These are phyloP conservation scores for Malus sieversii DNA, from an alignment of 306 rosid species.

Conservation along the genomic window DNA sequence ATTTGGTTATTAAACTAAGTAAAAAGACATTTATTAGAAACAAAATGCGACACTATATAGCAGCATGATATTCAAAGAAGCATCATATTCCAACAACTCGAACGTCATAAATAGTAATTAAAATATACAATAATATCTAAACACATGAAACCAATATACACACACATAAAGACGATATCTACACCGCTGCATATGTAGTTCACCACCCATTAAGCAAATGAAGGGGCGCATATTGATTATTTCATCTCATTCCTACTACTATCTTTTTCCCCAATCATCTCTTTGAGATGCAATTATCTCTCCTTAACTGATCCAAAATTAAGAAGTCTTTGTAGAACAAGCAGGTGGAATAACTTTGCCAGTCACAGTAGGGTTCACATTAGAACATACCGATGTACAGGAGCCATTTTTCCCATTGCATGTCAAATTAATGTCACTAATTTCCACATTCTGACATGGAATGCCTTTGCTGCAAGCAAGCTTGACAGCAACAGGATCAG, in stretches of 20 bases:
- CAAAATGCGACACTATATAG: no score
- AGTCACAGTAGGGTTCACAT: slow-evolving; percentile 3
- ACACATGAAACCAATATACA: background rate
- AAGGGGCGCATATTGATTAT: background rate
- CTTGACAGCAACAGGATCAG: slow-evolving; percentile 1
- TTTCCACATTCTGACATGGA: slow-evolving; percentile 8
- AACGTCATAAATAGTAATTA: background rate
- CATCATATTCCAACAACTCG: no score
- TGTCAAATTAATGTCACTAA: slow-evolving; percentile 3
- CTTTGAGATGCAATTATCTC: background rate
- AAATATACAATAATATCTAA: background rate
- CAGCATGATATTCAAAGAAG: no score
- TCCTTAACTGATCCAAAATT: background rate
- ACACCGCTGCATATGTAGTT: background rate
- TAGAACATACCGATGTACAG: background rate
- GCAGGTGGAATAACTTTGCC: slow-evolving; percentile 11
- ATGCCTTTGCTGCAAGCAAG: slow-evolving; percentile 12
- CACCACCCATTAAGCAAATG: background rate
- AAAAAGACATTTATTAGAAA: no score
- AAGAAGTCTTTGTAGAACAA: slow-evolving; percentile 1
- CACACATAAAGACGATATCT: background rate
- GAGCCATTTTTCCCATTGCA: slow-evolving; percentile 6
- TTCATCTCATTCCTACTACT: background rate
- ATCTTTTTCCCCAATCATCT: background rate
- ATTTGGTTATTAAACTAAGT: no score